These are phyloP conservation scores for Colletotrichum sp. DNA, from an alignment of 2,329 filamentous ascomycete genomes.

Conservation along the genomic window DNA sequence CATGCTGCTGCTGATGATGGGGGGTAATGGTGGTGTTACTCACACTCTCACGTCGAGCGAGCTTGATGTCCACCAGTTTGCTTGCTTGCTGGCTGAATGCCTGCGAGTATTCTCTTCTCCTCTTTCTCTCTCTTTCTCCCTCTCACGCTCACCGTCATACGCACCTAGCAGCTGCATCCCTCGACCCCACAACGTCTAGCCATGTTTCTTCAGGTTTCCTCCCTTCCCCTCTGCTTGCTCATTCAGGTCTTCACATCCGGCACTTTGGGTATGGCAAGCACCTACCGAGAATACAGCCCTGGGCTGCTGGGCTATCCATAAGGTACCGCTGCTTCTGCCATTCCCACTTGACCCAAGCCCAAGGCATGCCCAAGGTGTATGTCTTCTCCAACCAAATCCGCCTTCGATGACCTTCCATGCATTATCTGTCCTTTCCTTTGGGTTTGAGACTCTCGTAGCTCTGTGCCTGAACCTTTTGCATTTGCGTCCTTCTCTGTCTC, in stretches of 20 bases:
- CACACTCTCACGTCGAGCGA: neutral
- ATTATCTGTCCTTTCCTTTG: neutral
- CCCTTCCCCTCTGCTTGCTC: neutral
- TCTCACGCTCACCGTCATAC: neutral
- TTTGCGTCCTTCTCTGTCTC: neutral
- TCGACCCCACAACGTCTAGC: neutral
- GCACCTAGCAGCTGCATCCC: neutral
- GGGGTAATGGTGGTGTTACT: neutral
- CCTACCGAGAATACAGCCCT: neutral
- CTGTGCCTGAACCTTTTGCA: neutral
- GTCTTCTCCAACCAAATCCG: neutral
- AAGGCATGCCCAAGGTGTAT: neutral
- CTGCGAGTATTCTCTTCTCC: neutral
- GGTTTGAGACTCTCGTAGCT: neutral
- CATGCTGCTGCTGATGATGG: neutral
- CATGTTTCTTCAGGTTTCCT: neutral
- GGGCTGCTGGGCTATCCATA: neutral
- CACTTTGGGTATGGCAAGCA: neutral
- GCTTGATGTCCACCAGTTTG: neutral
- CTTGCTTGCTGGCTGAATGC: neutral
- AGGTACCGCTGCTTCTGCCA: constrained; percentile 9
- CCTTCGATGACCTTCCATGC: neutral
- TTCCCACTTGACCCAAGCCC: neutral
- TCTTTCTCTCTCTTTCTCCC: neutral
- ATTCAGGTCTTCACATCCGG: neutral